Evolutionary conservation across 441 rosid species (phyloP).

Genomic region (Adansonia madagascariensis): DNA sequence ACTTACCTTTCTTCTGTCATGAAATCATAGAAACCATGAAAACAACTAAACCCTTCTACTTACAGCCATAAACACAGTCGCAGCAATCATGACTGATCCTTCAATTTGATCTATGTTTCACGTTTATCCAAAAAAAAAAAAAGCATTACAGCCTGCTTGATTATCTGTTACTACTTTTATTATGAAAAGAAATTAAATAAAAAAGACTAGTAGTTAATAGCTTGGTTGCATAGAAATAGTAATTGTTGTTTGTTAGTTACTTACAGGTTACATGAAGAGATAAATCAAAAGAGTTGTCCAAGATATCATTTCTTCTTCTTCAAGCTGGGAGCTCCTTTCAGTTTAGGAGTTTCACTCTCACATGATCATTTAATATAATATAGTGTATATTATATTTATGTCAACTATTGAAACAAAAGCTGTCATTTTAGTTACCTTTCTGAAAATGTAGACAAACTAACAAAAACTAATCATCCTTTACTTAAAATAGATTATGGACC

Average conservation of each 20-base stretch:
- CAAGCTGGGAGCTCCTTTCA: not conserved
- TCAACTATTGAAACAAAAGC: not conserved
- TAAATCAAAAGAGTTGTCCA: not conserved
- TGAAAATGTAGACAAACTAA: not conserved
- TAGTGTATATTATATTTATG: not conserved
- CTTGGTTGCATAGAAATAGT: no score
- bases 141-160: not conserved
- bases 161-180: not conserved
- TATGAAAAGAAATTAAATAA: not conserved
- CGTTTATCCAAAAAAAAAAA: not conserved
- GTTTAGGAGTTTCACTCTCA: not conserved
- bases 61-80: not conserved
- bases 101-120: slow-evolving; percentile 9
- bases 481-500: not conserved
- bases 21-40: not conserved
- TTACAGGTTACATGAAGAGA: not conserved
- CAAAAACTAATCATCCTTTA: not conserved
- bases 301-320: not conserved
- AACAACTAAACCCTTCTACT: not conserved
- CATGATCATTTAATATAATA: no score
- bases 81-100: not conserved
- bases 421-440: not conserved
- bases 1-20: not conserved
- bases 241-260: not conserved
- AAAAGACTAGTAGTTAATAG: no score